A percentile compares a stretch with the other conserved stretches of the same genome.
phyloP scores from a whole-genome alignment of 2,329 filamentous ascomycete genomes.

The Rhytidhysteron rufulum region DNA sequence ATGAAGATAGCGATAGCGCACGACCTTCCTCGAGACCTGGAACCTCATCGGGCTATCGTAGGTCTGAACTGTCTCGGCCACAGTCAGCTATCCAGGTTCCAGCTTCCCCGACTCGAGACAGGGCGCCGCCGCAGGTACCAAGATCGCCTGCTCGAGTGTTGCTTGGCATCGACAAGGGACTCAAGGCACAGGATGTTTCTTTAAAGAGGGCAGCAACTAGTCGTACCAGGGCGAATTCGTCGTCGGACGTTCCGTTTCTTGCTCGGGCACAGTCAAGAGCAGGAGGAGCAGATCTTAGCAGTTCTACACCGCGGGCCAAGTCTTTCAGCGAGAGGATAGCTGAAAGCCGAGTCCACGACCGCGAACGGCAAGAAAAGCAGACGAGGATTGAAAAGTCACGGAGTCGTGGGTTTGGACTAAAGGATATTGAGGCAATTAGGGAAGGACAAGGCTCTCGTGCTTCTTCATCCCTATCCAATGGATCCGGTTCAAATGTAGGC shows the following conservation, averaged over 20 bases:
- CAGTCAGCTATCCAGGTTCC: slow-evolving; percentile 64
- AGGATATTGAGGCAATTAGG: slow-evolving; percentile 21
- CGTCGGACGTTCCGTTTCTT: slow-evolving; percentile 9
- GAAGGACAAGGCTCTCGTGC: slow-evolving; percentile 22
- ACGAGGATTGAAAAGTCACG: slow-evolving; percentile 41
- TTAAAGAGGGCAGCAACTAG: slow-evolving; percentile 64
- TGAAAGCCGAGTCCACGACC: slow-evolving; percentile 52
- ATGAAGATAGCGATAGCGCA: slow-evolving; percentile 17
- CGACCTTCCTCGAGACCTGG: slow-evolving; percentile 23
- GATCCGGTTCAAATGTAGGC: slow-evolving; percentile 7
- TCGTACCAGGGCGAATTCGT: slow-evolving; percentile 7
- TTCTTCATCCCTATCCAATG: slow-evolving; percentile 23
- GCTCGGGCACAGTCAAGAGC: slow-evolving; percentile 42
- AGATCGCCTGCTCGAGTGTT: slow-evolving; percentile 76
- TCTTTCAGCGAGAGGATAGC: slow-evolving; percentile 85
- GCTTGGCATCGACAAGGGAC: slow-evolving; percentile 85
- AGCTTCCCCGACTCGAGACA: slow-evolving; percentile 60
- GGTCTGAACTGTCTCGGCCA: slow-evolving; percentile 20
- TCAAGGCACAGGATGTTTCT: slow-evolving; percentile 77
- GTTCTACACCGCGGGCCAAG: slow-evolving; percentile 37
- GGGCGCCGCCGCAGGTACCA: slow-evolving; percentile 49
- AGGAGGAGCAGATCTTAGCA: neutral
- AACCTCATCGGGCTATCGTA: slow-evolving; percentile 19
- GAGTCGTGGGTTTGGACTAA: slow-evolving; percentile 38
- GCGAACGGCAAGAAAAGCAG: slow-evolving; percentile 42